These are phyloP conservation scores for Xylariales sp. DNA, from an alignment of 2,329 filamentous ascomycete species.

Conservation along the genomic window DNA sequence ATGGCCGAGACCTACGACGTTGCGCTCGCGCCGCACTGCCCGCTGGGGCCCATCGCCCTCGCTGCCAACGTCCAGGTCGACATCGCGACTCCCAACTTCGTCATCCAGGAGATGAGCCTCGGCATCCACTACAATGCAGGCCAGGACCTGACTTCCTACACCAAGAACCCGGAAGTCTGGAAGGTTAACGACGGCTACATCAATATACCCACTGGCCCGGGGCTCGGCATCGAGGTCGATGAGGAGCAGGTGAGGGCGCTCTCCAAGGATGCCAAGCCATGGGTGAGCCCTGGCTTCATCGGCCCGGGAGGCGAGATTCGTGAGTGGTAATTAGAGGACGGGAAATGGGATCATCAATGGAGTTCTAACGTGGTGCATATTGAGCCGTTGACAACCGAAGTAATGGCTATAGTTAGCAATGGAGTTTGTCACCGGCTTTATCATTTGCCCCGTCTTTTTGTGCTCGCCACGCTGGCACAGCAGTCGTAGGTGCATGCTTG, in stretches of 20 bases:
- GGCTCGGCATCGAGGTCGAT: neutral
- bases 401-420: too few species aligned
- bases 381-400: too few species aligned
- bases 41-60: conserved; percentile 67
- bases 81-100: conserved; percentile 33
- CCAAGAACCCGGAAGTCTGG: neutral
- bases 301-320: neutral
- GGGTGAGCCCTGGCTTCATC: neutral
- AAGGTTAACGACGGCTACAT: neutral
- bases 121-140: neutral
- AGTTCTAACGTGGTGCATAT: too few species aligned
- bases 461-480: too few species aligned
- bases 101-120: neutral
- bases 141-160: neutral
- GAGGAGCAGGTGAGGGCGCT: neutral
- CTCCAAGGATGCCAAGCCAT: neutral
- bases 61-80: conserved; percentile 69
- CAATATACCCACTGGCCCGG: neutral
- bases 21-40: conserved; percentile 69
- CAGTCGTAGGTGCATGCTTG: too few species aligned
- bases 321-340: neutral
- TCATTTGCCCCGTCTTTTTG: too few species aligned
- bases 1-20: conserved; percentile 74
- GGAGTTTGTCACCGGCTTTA: too few species aligned
- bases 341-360: too few species aligned